Conservation (phyloP, 2,329 filamentous ascomycete genomes). For the Fusarium floridanum region DNA sequence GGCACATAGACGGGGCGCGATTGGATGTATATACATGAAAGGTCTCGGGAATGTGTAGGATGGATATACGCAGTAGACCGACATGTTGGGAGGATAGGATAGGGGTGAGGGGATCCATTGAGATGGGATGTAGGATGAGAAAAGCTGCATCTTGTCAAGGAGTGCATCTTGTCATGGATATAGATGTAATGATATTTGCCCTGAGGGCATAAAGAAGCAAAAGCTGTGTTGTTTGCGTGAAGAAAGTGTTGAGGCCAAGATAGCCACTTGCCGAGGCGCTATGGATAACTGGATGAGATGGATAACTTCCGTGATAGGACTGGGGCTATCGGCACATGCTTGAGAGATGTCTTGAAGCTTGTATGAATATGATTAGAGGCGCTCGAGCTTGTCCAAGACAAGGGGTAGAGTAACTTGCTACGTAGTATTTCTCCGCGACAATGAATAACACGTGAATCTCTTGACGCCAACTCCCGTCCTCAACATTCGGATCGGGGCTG, state of each 20-base stretch:
- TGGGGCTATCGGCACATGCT: neutral
- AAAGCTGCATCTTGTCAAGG: conserved; percentile 8
- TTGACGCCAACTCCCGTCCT: neutral
- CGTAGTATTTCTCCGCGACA: neutral
- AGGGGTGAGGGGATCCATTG: neutral
- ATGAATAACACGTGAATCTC: neutral
- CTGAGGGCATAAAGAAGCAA: conserved; percentile 2
- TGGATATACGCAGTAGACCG: neutral
- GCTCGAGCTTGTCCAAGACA: neutral
- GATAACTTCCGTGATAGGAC: neutral
- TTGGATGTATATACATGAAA: conserved; percentile 27
- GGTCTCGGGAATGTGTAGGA: conserved; percentile 18
- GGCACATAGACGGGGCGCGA: conserved; percentile 35
- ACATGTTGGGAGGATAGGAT: neutral
- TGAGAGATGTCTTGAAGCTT: neutral
- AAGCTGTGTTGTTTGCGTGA: neutral
- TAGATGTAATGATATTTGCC: conserved; percentile 29
- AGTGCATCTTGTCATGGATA: conserved; percentile 12
- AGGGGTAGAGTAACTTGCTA: neutral
- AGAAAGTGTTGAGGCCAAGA: neutral
- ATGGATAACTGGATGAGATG: neutral
- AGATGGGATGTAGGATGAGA: conserved; percentile 19
- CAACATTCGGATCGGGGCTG: conserved; percentile 11
- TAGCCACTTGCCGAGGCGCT: neutral
- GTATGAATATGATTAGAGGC: neutral